These are phyloP conservation scores for Rhodocollybia butyracea DNA, from an alignment of 768 basidiomycete genomes.

Conservation along the genomic window DNA sequence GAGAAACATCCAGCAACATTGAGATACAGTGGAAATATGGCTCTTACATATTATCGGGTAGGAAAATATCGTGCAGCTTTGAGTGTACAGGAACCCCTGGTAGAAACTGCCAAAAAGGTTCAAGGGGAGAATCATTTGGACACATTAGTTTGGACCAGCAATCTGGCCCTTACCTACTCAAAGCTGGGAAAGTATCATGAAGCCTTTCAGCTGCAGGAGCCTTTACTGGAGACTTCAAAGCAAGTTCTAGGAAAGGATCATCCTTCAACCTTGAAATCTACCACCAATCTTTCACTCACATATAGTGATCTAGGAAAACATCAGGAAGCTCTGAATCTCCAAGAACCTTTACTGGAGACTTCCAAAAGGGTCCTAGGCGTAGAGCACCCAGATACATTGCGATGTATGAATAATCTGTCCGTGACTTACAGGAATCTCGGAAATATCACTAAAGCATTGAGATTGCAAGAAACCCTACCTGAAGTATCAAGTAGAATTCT, in stretches of 20 bases:
- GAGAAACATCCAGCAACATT: conserved; percentile 1
- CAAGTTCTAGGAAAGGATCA: conserved; percentile 3
- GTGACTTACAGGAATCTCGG: background rate
- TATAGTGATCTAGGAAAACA: background rate
- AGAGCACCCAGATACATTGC: background rate
- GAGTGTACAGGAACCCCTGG: background rate
- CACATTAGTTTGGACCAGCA: background rate
- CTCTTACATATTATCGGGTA: no score
- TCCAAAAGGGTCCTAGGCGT: background rate
- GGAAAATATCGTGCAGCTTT: background rate
- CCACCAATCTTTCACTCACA: background rate
- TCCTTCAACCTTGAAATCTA: background rate
- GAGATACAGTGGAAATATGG: background rate
- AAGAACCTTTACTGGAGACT: background rate
- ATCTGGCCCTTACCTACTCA: background rate
- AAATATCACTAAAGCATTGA: background rate
- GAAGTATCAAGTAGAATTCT: background rate
- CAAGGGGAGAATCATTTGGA: background rate
- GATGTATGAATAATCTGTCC: background rate
- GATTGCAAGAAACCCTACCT: background rate
- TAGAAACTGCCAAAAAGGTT: background rate
- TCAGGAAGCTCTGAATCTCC: background rate
- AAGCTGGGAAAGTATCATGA: background rate
- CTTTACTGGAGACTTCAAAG: background rate
- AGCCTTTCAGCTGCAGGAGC: background rate